Evolutionary conservation across 2,329 filamentous ascomycete species (phyloP).

Genomic region (Stromatinia cepivora): DNA sequence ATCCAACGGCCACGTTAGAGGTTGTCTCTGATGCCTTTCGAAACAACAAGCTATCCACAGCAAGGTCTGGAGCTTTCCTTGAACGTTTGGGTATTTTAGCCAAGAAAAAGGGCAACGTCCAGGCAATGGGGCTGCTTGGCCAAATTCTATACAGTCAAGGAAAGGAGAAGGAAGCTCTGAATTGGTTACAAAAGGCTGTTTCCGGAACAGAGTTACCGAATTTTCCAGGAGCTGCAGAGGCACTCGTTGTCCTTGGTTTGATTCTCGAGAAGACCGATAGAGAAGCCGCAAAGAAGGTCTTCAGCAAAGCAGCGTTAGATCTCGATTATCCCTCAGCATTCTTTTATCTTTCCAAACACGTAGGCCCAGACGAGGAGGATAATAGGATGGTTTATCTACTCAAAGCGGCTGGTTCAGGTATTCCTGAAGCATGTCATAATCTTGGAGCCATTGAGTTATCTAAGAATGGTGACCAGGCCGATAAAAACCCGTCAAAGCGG

Average conservation of each 20-base stretch:
- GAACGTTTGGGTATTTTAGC: constrained; percentile 32
- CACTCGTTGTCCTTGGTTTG: constrained; percentile 32
- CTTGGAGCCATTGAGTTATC: constrained; percentile 36
- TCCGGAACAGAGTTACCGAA: constrained; percentile 24
- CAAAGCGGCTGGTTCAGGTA: constrained; percentile 39
- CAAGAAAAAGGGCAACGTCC: constrained; percentile 34
- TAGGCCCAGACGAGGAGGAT: constrained; percentile 27
- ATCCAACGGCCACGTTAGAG: constrained; percentile 35
- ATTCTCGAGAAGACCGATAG: constrained; percentile 29
- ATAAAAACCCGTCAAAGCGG: constrained; percentile 22
- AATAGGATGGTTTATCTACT: constrained; percentile 34
- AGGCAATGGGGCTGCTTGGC: constrained; percentile 38
- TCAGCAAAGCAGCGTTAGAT: constrained; percentile 39
- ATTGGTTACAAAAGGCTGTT: constrained; percentile 35
- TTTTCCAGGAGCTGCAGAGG: constrained; percentile 36
- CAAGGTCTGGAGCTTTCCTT: constrained; percentile 26
- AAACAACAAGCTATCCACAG: constrained; percentile 11
- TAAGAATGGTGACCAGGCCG: constrained; percentile 24
- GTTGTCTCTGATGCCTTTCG: constrained; percentile 31
- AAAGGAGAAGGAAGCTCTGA: constrained; percentile 32
- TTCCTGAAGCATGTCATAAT: constrained; percentile 38
- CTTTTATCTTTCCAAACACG: constrained; percentile 37
- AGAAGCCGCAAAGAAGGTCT: constrained; percentile 31
- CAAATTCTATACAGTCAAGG: constrained; percentile 32
- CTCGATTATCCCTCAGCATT: constrained; percentile 38